Percentiles rank a stretch among this genome's conserved stretches.
Evolutionary conservation across 345 rosid species (phyloP).

Genomic region (Kernera saxatilis): DNA sequence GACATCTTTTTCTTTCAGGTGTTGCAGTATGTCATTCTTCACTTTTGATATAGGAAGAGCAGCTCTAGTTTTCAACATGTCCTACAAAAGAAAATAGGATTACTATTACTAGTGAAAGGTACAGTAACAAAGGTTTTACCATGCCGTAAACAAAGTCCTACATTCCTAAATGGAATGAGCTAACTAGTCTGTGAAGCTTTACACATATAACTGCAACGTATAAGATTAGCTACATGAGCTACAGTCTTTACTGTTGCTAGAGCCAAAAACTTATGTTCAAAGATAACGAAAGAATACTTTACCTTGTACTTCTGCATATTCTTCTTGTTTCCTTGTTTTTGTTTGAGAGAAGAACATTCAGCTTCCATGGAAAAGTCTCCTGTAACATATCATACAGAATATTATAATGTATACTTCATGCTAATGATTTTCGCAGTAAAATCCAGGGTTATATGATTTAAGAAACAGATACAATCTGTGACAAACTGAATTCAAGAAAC

Average conservation of each 20-base stretch:
- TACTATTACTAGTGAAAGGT: neutral
- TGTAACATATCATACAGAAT: slow-evolving; percentile 21
- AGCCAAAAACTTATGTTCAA: neutral
- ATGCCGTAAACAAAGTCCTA: neutral
- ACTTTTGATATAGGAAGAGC: slow-evolving; percentile 74
- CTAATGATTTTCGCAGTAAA: neutral
- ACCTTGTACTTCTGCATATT: slow-evolving; percentile 63
- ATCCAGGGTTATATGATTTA: neutral
- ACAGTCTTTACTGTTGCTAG: neutral
- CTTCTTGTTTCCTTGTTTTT: slow-evolving; percentile 49
- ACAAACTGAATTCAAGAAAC: slow-evolving; percentile 10
- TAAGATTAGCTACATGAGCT: neutral
- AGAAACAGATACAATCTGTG: neutral
- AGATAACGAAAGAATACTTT: slow-evolving; percentile 6
- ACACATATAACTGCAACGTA: neutral
- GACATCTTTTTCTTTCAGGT: slow-evolving; percentile 63
- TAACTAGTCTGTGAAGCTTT: neutral
- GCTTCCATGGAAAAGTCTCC: slow-evolving; percentile 36
- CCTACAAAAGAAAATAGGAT: slow-evolving; percentile 37
- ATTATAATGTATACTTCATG: neutral
- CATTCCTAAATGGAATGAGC: neutral
- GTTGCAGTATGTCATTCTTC: slow-evolving; percentile 59
- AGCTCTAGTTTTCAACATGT: slow-evolving; percentile 52
- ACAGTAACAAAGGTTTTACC: neutral
- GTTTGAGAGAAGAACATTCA: slow-evolving; percentile 54